These are phyloP conservation scores for Atalantia buxifolia DNA, from an alignment of 345 rosid genomes.

Conservation along the genomic window DNA sequence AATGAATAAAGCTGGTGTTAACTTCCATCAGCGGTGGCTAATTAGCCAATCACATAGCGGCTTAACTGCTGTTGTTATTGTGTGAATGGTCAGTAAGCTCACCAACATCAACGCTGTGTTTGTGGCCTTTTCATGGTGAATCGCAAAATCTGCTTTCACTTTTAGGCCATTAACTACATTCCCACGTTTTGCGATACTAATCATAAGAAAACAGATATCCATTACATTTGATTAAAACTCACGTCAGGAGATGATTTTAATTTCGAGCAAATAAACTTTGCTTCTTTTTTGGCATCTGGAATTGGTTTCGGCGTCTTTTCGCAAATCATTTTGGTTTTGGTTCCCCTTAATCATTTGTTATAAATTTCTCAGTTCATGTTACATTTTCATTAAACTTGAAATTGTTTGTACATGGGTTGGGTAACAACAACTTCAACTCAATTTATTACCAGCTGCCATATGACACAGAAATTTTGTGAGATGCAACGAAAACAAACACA, in stretches of 20 bases:
- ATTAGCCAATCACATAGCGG: constrained; percentile 46
- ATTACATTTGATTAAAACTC: too few relatives aligned
- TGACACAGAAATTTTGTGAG: too few relatives aligned
- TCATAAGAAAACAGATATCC: too few relatives aligned
- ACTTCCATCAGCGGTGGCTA: constrained; percentile 30
- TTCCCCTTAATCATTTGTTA: too few relatives aligned
- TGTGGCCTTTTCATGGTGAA: constrained; percentile 21
- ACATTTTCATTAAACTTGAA: too few relatives aligned
- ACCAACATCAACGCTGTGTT: constrained; percentile 31
- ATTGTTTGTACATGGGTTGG: too few relatives aligned
- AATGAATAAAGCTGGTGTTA: not conserved
- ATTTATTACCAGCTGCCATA: too few relatives aligned
- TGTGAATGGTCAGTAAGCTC: constrained; percentile 67
- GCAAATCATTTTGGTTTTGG: not conserved
- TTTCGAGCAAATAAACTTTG: not conserved
- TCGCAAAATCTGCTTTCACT: constrained; percentile 22
- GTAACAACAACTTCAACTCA: too few relatives aligned
- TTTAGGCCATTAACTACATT: constrained; percentile 34
- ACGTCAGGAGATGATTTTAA: too few relatives aligned
- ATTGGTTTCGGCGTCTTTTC: not conserved
- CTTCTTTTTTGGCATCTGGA: not conserved
- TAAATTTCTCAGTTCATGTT: too few relatives aligned
- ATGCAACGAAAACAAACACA: too few relatives aligned
- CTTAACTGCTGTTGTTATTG: constrained; percentile 22
- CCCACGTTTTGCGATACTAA: not conserved